A percentile compares a stretch with the other conserved stretches of the same genome.
phyloP scores from a whole-genome alignment of 2,329 filamentous ascomycete genomes.

The Ophiostoma perfectum region DNA sequence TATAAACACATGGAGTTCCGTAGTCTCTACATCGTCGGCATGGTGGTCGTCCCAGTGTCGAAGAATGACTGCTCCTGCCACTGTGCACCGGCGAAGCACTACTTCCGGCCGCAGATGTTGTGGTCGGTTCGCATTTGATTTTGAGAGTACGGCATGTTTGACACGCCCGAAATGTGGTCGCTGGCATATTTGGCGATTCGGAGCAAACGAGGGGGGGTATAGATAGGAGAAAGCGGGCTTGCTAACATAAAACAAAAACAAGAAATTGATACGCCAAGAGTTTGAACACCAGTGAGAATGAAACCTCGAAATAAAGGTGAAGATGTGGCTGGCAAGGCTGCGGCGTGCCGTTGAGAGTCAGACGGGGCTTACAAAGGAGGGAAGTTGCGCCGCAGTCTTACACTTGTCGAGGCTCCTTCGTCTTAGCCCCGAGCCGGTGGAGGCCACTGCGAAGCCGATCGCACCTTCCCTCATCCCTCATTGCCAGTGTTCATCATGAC shows the following conservation, averaged over 20 bases:
- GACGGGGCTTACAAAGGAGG: not conserved
- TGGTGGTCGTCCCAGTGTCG: not conserved
- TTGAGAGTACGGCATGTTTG: conserved; percentile 7
- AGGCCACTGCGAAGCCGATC: not conserved
- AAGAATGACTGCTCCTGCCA: not conserved
- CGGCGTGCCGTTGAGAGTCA: not conserved
- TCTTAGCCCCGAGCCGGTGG: not conserved
- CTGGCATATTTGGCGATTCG: not conserved
- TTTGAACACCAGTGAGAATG: too few relatives aligned
- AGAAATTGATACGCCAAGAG: too few relatives aligned
- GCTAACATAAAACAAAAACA: too few relatives aligned
- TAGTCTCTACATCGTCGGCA: not conserved
- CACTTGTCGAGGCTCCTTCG: not conserved
- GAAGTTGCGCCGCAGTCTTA: not conserved
- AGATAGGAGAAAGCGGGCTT: too few relatives aligned
- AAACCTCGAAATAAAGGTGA: not conserved
- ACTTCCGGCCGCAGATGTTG: not conserved
- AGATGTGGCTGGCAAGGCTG: not conserved
- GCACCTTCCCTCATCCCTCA: not conserved
- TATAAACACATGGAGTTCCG: not conserved
- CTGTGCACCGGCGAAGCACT: not conserved
- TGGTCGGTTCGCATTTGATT: not conserved
- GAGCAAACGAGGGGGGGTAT: not conserved
- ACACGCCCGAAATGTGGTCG: not conserved
- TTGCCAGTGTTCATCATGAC: not conserved